Percentiles rank a stretch among this genome's conserved stretches.
Conservation (phyloP, 2,329 filamentous ascomycete genomes). For the Colletotrichum tanaceti region DNA sequence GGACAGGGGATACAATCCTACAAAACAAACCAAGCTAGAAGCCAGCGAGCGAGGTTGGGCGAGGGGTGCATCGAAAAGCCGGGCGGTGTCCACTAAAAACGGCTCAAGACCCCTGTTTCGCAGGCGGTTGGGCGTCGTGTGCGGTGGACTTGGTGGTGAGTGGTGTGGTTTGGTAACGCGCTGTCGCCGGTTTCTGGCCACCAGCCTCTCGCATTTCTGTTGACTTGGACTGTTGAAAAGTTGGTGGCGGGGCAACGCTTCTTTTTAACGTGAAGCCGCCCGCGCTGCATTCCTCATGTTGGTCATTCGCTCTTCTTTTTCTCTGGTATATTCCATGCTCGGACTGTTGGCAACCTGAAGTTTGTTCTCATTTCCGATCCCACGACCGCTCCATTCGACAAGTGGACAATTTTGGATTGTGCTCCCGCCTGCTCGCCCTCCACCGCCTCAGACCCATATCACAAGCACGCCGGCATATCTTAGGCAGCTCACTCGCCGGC, state of each 20-base stretch:
- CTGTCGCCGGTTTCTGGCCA: slow-evolving; percentile 25
- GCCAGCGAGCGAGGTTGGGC: slow-evolving; percentile 36
- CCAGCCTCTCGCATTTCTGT: slow-evolving; percentile 52
- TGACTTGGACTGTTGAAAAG: slow-evolving; percentile 49
- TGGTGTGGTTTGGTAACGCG: slow-evolving; percentile 19
- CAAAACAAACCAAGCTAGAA: slow-evolving; percentile 3
- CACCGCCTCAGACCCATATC: slow-evolving; percentile 5
- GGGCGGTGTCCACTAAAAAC: slow-evolving; percentile 20
- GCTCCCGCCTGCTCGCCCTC: not conserved
- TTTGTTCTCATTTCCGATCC: not conserved
- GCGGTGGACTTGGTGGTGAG: not conserved
- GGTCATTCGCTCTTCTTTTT: slow-evolving; percentile 5
- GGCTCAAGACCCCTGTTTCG: slow-evolving; percentile 33
- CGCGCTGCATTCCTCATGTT: slow-evolving; percentile 26
- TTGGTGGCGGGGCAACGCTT: slow-evolving; percentile 62
- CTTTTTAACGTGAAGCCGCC: slow-evolving; percentile 50
- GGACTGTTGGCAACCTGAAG: not conserved
- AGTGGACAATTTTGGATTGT: not conserved
- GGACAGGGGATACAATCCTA: slow-evolving; percentile 24
- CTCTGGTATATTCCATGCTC: slow-evolving; percentile 8
- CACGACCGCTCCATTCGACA: not conserved
- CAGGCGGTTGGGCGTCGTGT: slow-evolving; percentile 30
- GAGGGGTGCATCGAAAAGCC: slow-evolving; percentile 15
- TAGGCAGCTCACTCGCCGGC: not conserved
- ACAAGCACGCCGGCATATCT: not conserved